phyloP scores from a whole-genome alignment of 169 alveolate species.

The Cryptosporidium viatorum region DNA sequence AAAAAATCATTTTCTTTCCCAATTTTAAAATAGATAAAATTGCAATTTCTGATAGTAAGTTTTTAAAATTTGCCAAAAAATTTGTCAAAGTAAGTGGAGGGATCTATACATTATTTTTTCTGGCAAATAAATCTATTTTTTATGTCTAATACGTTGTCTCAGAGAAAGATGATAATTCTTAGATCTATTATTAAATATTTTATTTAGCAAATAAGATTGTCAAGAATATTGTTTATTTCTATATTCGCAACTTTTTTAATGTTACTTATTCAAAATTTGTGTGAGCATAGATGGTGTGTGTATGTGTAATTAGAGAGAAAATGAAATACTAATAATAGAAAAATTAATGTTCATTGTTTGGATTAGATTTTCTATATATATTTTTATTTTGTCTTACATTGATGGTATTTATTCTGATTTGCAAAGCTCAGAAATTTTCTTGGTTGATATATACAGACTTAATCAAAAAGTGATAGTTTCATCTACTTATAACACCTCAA shows the following conservation, averaged over 20 bases:
- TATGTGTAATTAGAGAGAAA: background rate
- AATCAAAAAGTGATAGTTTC: background rate
- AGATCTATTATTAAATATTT: background rate
- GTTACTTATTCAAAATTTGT: background rate
- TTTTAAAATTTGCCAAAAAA: background rate
- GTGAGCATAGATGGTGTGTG: background rate
- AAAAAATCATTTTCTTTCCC: background rate
- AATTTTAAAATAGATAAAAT: background rate
- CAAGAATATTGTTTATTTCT: no score
- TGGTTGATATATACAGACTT: conserved; percentile 40
- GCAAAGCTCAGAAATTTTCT: background rate
- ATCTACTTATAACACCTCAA: conserved; percentile 46
- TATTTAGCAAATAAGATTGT: no score
- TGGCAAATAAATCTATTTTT: background rate
- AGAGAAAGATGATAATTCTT: background rate
- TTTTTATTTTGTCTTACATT: background rate
- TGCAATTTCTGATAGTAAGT: background rate
- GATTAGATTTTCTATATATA: background rate
- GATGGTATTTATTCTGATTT: background rate
- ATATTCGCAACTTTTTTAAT: no score
- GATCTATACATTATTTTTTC: background rate
- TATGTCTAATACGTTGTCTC: background rate
- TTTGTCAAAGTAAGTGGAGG: background rate
- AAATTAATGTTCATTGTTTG: background rate
- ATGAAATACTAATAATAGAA: background rate